These are phyloP conservation scores for Leccinum obscurum DNA, from an alignment of 768 basidiomycete genomes.

Conservation along the genomic window DNA sequence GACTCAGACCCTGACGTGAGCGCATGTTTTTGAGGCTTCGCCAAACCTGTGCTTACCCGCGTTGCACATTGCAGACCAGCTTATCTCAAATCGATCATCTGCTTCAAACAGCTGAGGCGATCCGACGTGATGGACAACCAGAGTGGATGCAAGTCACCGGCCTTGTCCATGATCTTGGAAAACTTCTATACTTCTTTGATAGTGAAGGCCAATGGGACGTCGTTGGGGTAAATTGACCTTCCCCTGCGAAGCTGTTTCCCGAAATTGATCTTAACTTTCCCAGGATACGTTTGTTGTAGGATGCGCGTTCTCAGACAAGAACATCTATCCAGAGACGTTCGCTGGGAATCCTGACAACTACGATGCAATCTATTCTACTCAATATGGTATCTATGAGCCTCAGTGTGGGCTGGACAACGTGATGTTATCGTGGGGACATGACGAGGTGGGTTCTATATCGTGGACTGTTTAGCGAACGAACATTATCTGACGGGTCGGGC, in stretches of 20 bases:
- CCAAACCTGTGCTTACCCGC: slow-evolving; percentile 13
- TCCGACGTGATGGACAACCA: slow-evolving; percentile 80
- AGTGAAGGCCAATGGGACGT: slow-evolving; percentile 95
- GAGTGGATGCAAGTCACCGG: slow-evolving; percentile 94
- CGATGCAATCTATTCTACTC: slow-evolving; percentile 67
- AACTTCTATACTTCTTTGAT: slow-evolving; percentile 80
- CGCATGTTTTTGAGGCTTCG: neutral
- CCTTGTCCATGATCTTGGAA: slow-evolving; percentile 87
- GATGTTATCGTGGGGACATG: slow-evolving; percentile 90
- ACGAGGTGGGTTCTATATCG: slow-evolving; percentile 58
- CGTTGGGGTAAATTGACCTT: slow-evolving; percentile 62
- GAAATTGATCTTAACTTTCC: slow-evolving; percentile 5
- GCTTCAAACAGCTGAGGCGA: slow-evolving; percentile 89
- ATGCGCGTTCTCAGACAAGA: slow-evolving; percentile 82
- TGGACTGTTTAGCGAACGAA: slow-evolving; percentile 6
- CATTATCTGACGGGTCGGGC: slow-evolving; percentile 8
- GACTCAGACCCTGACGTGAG: slow-evolving; percentile 87
- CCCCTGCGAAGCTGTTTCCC: neutral
- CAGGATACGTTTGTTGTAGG: slow-evolving; percentile 81
- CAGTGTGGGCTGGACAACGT: slow-evolving; percentile 84
- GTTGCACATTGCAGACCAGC: slow-evolving; percentile 48
- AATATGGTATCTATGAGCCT: slow-evolving; percentile 74
- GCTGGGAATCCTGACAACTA: slow-evolving; percentile 65
- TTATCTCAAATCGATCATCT: slow-evolving; percentile 89
- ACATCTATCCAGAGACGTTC: slow-evolving; percentile 80